Conservation (phyloP, 164 flowering plant genomes). For the Stephania yunnanensis region DNA sequence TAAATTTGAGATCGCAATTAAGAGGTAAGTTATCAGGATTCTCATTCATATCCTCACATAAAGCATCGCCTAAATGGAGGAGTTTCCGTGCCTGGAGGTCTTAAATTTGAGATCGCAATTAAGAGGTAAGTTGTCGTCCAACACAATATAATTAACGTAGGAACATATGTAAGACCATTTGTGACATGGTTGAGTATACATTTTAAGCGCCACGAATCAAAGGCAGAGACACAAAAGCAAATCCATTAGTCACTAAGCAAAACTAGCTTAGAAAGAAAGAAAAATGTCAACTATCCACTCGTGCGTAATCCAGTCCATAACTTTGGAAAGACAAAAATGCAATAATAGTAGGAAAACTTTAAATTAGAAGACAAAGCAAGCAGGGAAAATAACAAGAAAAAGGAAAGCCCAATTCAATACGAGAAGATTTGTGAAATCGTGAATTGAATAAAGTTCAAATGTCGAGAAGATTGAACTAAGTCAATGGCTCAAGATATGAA, state of each 20-base stretch:
- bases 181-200: background rate
- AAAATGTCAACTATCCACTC: background rate
- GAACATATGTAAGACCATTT: background rate
- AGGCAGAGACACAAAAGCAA: background rate
- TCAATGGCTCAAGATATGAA: background rate
- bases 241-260: background rate
- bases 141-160: no score
- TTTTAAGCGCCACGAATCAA: background rate
- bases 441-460: background rate
- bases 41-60: no score
- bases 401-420: background rate
- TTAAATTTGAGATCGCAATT: background rate
- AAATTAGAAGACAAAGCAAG: background rate
- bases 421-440: background rate
- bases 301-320: background rate
- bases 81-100: no score
- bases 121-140: background rate
- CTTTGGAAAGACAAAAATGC: background rate
- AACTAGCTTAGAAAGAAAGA: background rate
- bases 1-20: no score
- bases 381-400: background rate
- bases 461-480: background rate
- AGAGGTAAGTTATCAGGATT: background rate
- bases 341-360: background rate
- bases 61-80: no score